A percentile compares a stretch with the other conserved stretches of the same genome.
These are phyloP conservation scores for Talinum fruticosum DNA, from an alignment of 148 eudicot genomes.

Conservation along the genomic window DNA sequence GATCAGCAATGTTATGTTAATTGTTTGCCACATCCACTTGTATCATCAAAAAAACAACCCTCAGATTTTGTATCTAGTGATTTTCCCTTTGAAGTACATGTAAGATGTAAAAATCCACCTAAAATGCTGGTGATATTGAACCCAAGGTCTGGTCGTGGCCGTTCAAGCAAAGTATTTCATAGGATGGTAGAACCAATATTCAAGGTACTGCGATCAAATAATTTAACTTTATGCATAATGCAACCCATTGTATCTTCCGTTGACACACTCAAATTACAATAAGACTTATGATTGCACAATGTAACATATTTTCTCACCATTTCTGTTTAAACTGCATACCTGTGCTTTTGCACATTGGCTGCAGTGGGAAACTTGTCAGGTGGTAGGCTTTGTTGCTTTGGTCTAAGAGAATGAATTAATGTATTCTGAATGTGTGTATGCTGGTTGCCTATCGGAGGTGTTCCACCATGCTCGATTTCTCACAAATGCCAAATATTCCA, in stretches of 20 bases:
- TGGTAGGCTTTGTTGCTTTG: not conserved
- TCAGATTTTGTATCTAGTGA: constrained; percentile 54
- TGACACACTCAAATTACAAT: not conserved
- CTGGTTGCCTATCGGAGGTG: constrained; percentile 1
- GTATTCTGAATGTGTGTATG: not conserved
- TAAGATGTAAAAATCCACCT: constrained; percentile 88
- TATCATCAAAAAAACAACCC: constrained; percentile 71
- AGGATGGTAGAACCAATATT: constrained; percentile 84
- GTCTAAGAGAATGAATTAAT: not conserved
- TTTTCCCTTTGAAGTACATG: constrained; percentile 56
- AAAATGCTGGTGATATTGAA: constrained; percentile 85
- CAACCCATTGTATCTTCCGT: too few species aligned
- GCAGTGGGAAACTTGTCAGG: not conserved
- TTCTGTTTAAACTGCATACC: not conserved
- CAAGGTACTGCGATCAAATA: too few species aligned
- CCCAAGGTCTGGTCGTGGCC: constrained; percentile 92
- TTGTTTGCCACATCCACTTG: constrained; percentile 85
- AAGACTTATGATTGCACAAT: too few species aligned
- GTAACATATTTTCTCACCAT: not conserved
- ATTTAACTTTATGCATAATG: too few species aligned
- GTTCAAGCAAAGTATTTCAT: constrained; percentile 90
- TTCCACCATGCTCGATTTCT: constrained; percentile 20
- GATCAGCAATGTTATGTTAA: constrained; percentile 94
- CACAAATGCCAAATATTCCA: constrained; percentile 42
- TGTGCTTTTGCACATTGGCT: constrained; percentile 2